A percentile compares a stretch with the other conserved stretches of the same genome.
phyloP scores from a whole-genome alignment of 75 land plant species.

The Pseudotsuga menziesii region DNA sequence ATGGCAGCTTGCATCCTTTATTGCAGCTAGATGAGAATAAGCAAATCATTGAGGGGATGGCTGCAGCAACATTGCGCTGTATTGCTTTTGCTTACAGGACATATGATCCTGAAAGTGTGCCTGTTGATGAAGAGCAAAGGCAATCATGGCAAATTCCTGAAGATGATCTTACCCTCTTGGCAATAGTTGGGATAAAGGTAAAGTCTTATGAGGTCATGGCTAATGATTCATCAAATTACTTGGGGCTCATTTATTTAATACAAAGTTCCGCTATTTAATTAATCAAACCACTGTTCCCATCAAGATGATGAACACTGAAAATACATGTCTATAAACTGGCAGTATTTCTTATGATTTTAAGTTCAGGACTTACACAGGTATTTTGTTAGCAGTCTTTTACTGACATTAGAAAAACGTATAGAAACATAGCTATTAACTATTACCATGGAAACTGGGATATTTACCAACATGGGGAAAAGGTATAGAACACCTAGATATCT shows the following conservation, averaged over 20 bases:
- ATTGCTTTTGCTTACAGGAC: constrained; percentile 75
- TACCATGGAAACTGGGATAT: no score
- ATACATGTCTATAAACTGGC: no score
- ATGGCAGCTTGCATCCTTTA: neutral
- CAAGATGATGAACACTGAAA: no score
- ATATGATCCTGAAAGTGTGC: constrained; percentile 34
- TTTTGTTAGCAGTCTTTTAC: no score
- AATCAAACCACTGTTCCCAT: no score
- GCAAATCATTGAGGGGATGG: constrained; percentile 71
- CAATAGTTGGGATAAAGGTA: constrained; percentile 91
- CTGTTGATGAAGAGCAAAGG: constrained; percentile 43
- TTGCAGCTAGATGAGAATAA: constrained; percentile 40
- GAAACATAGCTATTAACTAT: no score
- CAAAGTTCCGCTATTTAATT: no score
- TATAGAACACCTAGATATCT: no score
- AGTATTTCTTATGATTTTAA: no score
- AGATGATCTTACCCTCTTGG: constrained; percentile 53
- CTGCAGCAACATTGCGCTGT: constrained; percentile 73
- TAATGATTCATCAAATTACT: neutral
- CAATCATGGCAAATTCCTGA: constrained; percentile 63
- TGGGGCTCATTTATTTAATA: neutral
- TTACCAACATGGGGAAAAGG: no score
- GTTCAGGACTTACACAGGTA: no score
- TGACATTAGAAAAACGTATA: no score
- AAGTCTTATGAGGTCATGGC: constrained; percentile 12